Evolutionary conservation across 2,329 filamentous ascomycete genomes (phyloP), one percentile per base, ranked within the genome.

Genomic region (Xylaria digitata): DNA sequence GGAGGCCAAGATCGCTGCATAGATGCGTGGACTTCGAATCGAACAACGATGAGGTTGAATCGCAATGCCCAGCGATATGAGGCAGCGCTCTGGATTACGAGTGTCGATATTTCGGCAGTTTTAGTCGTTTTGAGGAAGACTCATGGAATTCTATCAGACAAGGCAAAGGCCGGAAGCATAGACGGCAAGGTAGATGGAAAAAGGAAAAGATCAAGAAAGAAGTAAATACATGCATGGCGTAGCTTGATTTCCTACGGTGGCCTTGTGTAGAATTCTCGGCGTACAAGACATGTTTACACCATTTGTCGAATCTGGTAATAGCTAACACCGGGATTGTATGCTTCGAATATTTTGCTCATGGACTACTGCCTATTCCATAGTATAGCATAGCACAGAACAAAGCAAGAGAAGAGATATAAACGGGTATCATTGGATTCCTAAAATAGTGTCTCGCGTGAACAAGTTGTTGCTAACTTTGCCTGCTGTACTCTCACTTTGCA

Each of bases 181-280:
- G 60, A 67, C 32, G 63, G 63, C 58, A 58, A 61, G 65, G 55
- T 55, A 71, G 62, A 67, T 57, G 34, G 62, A 45, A 62, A 26
- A 65, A 62, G 48, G 17, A 57, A 55, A 60, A 46, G 26, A 57
- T 11, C 34, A 50, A 26, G 42, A 54, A 50, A 26, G 42, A 54
- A 55, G 42, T 42, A 53, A 60, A 55, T 37, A 50, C 45, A 63
- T 56, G 55, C 46, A 57, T 3, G 26, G 46, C 42, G 54, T 45
- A 40, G 40, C 56, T 46, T 63, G n/a, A 48, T 9, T 52, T 46
- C 40, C 19, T n/a, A 32, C 56, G 11, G 34, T 17, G 21, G 15
- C 8, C 6, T 40, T 6, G 23, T 40, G 32, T 37, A 45, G 30
- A 55, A 54, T 42, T 21, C 11, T 49, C n/a, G 17, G 52, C 21